A percentile compares a stretch with the other conserved stretches of the same genome.
Conservation (phyloP, 371 early-diverging fungal species). For the Apophysomyces sp. region DNA sequence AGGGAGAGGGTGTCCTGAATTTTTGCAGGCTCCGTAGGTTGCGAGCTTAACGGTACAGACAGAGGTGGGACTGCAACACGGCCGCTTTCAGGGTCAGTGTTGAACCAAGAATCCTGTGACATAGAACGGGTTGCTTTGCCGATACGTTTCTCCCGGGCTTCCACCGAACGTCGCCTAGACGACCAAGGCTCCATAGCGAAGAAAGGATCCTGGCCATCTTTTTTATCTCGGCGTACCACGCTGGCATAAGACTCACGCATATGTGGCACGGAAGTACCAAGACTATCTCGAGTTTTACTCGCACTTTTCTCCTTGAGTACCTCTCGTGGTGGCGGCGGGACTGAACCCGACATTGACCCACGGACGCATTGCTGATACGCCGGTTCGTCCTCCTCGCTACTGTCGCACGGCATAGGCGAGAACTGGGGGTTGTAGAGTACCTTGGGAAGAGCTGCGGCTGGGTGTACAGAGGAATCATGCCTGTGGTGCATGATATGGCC, state of each 20-base stretch:
- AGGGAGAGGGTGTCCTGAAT: not conserved
- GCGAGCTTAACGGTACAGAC: not conserved
- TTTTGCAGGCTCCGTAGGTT: not conserved
- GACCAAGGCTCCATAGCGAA: no score
- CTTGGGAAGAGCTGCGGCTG: not conserved
- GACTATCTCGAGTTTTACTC: not conserved
- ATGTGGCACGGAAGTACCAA: not conserved
- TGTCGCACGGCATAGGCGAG: not conserved
- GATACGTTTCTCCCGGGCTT: not conserved
- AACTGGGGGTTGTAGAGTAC: not conserved
- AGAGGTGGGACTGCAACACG: slow-evolving; percentile 16
- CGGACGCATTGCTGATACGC: not conserved
- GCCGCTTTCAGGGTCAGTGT: slow-evolving; percentile 12
- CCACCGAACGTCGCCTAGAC: not conserved
- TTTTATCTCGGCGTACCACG: not conserved
- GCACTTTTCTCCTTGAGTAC: not conserved
- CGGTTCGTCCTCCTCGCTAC: not conserved
- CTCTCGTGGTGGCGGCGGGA: not conserved
- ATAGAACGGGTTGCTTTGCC: not conserved
- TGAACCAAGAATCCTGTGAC: slow-evolving; percentile 6
- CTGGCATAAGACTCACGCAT: not conserved
- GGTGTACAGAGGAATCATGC: not conserved
- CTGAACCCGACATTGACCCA: not conserved
- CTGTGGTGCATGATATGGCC: not conserved
- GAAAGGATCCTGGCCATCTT: not conserved